These are phyloP conservation scores for Zelopaecilomyces penicillatus DNA, from an alignment of 2,329 filamentous ascomycete species.

Conservation along the genomic window DNA sequence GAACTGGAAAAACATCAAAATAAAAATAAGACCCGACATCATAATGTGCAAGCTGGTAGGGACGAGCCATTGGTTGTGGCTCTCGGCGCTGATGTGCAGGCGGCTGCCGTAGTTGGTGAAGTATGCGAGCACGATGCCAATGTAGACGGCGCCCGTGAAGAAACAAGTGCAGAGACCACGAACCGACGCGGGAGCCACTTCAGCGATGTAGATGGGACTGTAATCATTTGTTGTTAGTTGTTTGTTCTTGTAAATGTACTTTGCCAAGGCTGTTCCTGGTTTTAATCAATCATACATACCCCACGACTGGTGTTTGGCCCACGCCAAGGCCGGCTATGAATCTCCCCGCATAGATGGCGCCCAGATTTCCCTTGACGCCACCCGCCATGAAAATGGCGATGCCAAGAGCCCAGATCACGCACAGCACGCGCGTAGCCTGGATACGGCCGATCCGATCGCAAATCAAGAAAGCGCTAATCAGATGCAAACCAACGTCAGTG, in stretches of 20 bases:
- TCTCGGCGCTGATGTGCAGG: slow-evolving; percentile 39
- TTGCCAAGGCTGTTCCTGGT: no score
- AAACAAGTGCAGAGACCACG: slow-evolving; percentile 63
- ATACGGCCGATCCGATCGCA: slow-evolving; percentile 55
- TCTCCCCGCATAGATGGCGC: slow-evolving; percentile 54
- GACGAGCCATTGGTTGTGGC: slow-evolving; percentile 49
- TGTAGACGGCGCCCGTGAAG: slow-evolving; percentile 52
- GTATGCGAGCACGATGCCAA: slow-evolving; percentile 72
- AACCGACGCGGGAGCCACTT: slow-evolving; percentile 60
- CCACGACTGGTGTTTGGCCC: slow-evolving; percentile 58
- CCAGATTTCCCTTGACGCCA: slow-evolving; percentile 41
- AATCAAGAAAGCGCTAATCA: slow-evolving; percentile 44
- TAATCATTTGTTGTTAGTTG: not conserved
- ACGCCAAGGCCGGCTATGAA: slow-evolving; percentile 60
- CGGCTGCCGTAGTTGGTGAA: slow-evolving; percentile 60
- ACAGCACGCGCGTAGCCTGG: slow-evolving; percentile 52
- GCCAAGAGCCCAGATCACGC: slow-evolving; percentile 48
- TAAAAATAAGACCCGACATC: slow-evolving; percentile 63
- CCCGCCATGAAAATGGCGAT: slow-evolving; percentile 50
- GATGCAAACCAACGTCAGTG: not conserved
- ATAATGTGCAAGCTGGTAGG: slow-evolving; percentile 71
- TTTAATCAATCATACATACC: slow-evolving; percentile 19
- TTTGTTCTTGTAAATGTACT: no score
- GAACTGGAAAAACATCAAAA: slow-evolving; percentile 58
- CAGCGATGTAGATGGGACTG: slow-evolving; percentile 61